Base-by-base conservation (phyloP, 2,329 filamentous ascomycete genomes). In the Endoconidiophora polonica region DNA sequence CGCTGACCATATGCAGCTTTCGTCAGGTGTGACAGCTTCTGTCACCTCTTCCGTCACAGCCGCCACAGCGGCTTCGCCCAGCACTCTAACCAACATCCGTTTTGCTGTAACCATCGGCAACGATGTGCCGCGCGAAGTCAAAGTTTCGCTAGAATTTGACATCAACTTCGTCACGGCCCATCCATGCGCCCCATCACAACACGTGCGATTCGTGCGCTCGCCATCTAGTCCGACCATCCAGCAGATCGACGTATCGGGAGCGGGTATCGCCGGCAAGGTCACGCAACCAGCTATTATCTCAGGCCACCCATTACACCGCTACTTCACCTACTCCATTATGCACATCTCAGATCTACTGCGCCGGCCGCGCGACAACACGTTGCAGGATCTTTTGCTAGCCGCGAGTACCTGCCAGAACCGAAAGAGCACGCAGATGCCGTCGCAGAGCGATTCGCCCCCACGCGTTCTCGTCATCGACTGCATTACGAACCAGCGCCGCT, bases 101-200 rank as follows among this genome's bases (percentile, higher is more conserved):
- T 67, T 67, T 44, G 57, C 54, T 2, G 63, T 66, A 4, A 59
- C 60, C 1, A 57, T 66, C 40, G 63, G 65, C 43, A 33, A 41
- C 12, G 51, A 53, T 16, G 39, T 53, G 9, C 20, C 48, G n/a
- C 43, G 43, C 6, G 47, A 53, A 37, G 51, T 53, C 48, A 66
- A 65, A 1, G 67, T 71, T 47, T 58, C 67, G 1, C 61, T 83
- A 7, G 62, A 63, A 4, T 73, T 77, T 55, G 77, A 82, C 52
- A 68, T 81, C 20, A 73, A 72, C 56, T 82, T 82, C 58, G 74
- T 81, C 16, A 81, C 79, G 1, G 77, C 77, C 0, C 76, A 81
- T 56, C 79, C 79, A 0, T 83, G 79, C 56, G 69, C 74, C 4
- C 71, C 74, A 1, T 76, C 75, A 1, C 68, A 68, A 46, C 68